Base-by-base conservation (phyloP, 306 rosid genomes). In the Malus asiatica region DNA sequence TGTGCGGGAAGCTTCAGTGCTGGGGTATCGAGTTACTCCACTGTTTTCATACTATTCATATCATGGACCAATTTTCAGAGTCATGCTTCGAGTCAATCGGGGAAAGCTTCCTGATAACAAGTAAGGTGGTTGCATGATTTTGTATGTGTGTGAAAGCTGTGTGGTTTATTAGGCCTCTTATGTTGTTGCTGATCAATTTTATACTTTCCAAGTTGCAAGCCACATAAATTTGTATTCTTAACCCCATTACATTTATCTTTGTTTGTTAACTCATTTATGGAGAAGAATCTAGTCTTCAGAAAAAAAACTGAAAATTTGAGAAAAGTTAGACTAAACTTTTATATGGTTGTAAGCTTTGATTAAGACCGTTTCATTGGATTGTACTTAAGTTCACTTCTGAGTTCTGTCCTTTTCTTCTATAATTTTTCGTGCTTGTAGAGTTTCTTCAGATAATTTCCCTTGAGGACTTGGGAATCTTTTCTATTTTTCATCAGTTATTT, bases 51-150 rank as follows among this genome's bases (percentile, higher is more conserved):
- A 95, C 84, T 89, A 92, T 72, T 89, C 97, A 42, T 92, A 78
- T 77, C 97, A 92, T 68, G 98, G 97, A 74, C 97, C 98, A 32
- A 89, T 95, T 71, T 95, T 95, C 69, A 78, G 97, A 80, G 97
- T 92, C 80, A 82, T 95, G 93, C 91, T 95, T 30, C 86, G 86
- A 61, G 79, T 90, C 61, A 88, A 79, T 81, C 96, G 93, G 25
- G 93, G 93, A 78, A 89, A 90, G 91, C 80, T 86, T 79, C 84
- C 83, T 33, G 87, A 89, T 78, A 81, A 82, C 78, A 92, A 95
- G 98, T 88, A 70, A 90, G 91, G 96, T 82, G 73, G 66, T 22
- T 57, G 25, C 76, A 45, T 53, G 32, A 46, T 46, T 75, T 27
- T 69, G 59, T 27, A 68, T 48, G 25, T 66, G 18, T 61, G 66